Conservation (phyloP, 148 eudicot genomes). For the Spergularia bocconei region DNA sequence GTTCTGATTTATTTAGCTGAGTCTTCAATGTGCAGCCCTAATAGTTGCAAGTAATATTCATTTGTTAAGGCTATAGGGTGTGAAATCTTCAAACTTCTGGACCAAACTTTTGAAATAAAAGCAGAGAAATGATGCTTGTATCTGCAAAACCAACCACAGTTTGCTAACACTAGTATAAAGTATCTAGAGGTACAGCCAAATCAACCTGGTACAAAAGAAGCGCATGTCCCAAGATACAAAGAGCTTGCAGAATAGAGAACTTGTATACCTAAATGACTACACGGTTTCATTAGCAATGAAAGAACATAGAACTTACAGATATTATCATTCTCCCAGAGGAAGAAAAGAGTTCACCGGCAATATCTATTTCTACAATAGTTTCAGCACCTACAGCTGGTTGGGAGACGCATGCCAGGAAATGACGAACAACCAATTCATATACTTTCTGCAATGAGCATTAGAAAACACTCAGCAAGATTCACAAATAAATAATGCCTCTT, state of each 20-base stretch:
- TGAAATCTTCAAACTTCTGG: neutral
- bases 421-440: slow-evolving; percentile 96
- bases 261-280: neutral
- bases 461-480: neutral
- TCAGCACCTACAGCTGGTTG: slow-evolving; percentile 98
- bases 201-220: neutral
- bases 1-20: neutral
- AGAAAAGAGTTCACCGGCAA: slow-evolving; percentile 80
- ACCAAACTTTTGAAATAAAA: neutral
- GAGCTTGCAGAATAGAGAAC: neutral
- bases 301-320: slow-evolving; percentile 42
- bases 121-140: neutral
- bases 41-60: neutral
- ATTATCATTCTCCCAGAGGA: slow-evolving; percentile 88
- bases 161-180: neutral
- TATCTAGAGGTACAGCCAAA: neutral
- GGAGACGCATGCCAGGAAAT: slow-evolving; percentile 97
- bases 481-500: neutral
- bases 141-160: neutral
- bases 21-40: neutral
- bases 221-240: neutral
- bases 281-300: neutral
- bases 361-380: slow-evolving; percentile 86
- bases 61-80: neutral
- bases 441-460: slow-evolving; percentile 51